Conservation (phyloP, 1,139 yeast species). For the Saccharomyces pastorianus region DNA sequence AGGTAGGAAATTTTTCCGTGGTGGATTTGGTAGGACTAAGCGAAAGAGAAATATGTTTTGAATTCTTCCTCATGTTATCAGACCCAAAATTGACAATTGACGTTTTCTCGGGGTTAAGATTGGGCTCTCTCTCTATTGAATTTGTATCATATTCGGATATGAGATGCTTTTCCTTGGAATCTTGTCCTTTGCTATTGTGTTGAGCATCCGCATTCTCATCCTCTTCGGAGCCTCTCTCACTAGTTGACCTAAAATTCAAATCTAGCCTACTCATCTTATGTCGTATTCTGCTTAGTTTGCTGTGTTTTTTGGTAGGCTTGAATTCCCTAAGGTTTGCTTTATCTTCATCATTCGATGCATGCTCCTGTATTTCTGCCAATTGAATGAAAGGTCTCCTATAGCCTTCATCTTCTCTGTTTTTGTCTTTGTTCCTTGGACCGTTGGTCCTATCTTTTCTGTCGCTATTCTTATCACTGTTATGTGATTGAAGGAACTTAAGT, state of each 20-base stretch:
- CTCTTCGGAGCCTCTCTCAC: neutral
- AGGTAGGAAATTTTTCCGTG: neutral
- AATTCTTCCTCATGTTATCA: neutral
- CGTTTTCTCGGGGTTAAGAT: neutral
- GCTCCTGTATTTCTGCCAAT: neutral
- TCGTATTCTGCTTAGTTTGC: conserved; percentile 9
- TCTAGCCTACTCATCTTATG: conserved; percentile 10
- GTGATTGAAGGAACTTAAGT: neutral
- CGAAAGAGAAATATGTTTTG: neutral
- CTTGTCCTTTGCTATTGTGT: neutral
- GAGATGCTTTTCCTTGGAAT: neutral
- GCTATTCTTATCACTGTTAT: neutral
- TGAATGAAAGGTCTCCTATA: neutral
- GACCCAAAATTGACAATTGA: neutral
- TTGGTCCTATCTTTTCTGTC: neutral
- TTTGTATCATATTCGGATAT: neutral
- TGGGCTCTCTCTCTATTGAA: neutral
- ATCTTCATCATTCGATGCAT: neutral
- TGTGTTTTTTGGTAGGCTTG: neutral
- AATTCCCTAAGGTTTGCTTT: neutral
- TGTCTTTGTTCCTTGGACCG: neutral
- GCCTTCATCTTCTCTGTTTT: neutral
- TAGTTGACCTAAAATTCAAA: conserved; percentile 5
- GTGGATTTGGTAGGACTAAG: neutral
- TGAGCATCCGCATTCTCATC: neutral